Conservation (phyloP, 2,329 filamentous ascomycete species). For the Blastomyces emzantsi region DNA sequence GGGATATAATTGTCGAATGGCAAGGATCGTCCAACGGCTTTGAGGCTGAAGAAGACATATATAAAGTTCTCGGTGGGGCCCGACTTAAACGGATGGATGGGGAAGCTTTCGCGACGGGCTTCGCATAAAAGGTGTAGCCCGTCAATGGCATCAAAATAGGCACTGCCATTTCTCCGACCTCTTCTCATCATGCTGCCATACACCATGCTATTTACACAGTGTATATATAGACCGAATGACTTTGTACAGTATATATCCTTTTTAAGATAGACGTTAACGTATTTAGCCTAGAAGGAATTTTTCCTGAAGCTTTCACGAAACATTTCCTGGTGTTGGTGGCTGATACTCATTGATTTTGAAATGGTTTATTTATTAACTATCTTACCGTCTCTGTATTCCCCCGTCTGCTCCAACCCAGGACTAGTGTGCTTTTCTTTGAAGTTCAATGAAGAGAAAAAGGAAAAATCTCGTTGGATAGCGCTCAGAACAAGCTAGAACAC, state of each 20-base stretch:
- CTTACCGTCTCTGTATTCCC: too few species aligned
- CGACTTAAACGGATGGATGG: slow-evolving; percentile 7
- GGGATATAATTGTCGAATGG: slow-evolving; percentile 33
- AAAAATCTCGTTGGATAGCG: too few species aligned
- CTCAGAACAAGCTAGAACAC: too few species aligned
- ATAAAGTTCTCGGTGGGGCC: slow-evolving; percentile 11
- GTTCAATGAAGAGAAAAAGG: too few species aligned
- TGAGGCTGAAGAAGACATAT: slow-evolving; percentile 13
- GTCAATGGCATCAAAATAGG: background rate
- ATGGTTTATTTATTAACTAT: too few species aligned
- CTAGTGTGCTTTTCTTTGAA: too few species aligned
- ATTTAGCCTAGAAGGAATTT: background rate
- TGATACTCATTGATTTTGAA: too few species aligned
- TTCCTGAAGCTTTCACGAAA: background rate
- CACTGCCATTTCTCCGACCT: background rate
- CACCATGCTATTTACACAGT: background rate
- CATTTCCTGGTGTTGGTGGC: too few species aligned
- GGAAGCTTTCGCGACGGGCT: background rate
- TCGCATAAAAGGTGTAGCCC: background rate
- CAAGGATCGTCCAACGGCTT: slow-evolving; percentile 23
- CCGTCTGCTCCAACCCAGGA: too few species aligned
- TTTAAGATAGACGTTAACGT: background rate
- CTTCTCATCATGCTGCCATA: background rate
- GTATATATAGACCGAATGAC: background rate
- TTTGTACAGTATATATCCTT: background rate